These are phyloP conservation scores for Heterobasidion parviporum DNA, from an alignment of 1,284 basidiomycete genomes.

Conservation along the genomic window DNA sequence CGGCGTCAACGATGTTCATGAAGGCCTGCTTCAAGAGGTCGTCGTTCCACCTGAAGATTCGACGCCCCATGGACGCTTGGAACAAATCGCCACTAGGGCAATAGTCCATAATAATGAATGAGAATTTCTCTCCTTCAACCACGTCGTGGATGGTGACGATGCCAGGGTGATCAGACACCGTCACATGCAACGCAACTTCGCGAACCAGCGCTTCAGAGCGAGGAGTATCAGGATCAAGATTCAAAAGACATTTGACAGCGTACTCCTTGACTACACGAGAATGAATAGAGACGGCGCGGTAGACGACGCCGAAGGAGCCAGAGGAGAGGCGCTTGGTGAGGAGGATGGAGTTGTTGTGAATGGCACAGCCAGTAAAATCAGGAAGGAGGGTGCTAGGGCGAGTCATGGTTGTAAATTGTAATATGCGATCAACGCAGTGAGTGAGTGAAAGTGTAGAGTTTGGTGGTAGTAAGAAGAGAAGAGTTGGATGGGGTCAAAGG, in stretches of 20 bases:
- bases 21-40: constrained; percentile 41
- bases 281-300: constrained; percentile 29
- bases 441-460: neutral
- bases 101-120: constrained; percentile 59
- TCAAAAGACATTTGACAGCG: constrained; percentile 55
- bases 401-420: neutral
- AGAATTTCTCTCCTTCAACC: constrained; percentile 38
- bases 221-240: constrained; percentile 29
- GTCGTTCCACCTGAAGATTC: constrained; percentile 40
- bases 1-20: constrained; percentile 54
- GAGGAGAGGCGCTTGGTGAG: constrained; percentile 22
- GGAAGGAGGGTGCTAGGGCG: neutral
- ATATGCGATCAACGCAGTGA: neutral
- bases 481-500: neutral
- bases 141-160: constrained; percentile 53
- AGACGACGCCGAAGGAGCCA: constrained; percentile 37
- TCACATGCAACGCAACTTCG: constrained; percentile 36
- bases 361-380: constrained; percentile 6
- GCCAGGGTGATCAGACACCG: constrained; percentile 49
- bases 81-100: constrained; percentile 61
- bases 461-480: neutral
- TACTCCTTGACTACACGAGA: constrained; percentile 16
- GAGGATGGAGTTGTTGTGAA: constrained; percentile 5
- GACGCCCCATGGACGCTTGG: constrained; percentile 45
- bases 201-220: constrained; percentile 1